Evolutionary conservation across 768 basidiomycete genomes (phyloP).

Genomic region (Daedaleopsis sinensis): DNA sequence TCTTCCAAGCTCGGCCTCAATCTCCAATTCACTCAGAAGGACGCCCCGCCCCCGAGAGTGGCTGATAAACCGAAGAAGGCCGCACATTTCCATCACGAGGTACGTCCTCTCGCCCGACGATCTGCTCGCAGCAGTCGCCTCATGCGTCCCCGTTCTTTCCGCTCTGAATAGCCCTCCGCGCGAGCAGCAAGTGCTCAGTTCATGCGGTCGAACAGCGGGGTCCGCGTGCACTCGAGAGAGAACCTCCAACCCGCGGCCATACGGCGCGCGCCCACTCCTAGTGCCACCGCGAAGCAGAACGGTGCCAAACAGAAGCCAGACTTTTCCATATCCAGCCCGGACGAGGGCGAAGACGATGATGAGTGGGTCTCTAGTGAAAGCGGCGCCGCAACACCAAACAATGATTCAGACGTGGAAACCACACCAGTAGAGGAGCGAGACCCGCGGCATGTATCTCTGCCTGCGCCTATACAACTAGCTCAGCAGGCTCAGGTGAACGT

Average conservation of each 20-base stretch:
- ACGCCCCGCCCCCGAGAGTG: conserved; percentile 44
- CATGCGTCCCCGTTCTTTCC: conserved; percentile 1
- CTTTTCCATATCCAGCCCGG: conserved; percentile 59
- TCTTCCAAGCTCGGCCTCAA: conserved; percentile 60
- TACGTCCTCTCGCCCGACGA: conserved; percentile 33
- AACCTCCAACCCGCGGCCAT: conserved; percentile 23
- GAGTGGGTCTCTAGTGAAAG: conserved; percentile 83
- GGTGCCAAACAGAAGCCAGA: conserved; percentile 45
- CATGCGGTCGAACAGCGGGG: conserved; percentile 28
- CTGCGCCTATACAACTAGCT: conserved; percentile 4
- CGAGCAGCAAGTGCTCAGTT: conserved; percentile 25
- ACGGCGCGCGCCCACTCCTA: conserved; percentile 26
- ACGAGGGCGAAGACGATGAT: conserved; percentile 45
- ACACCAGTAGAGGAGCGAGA: conserved; percentile 31
- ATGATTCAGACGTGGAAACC: conserved; percentile 45
- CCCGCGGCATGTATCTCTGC: conserved; percentile 15
- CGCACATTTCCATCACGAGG: conserved; percentile 44
- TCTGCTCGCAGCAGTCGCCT: conserved; percentile 10
- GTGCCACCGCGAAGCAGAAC: conserved; percentile 13
- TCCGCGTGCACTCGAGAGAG: conserved; percentile 31
- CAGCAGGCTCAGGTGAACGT: conserved; percentile 18
- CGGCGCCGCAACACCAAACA: conserved; percentile 68
- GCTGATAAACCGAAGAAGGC: conserved; percentile 59
- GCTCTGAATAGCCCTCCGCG: conserved; percentile 20
- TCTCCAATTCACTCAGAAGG: conserved; percentile 73